Evolutionary conservation across 1,139 yeast species (phyloP).

Genomic region (Yamadazyma dendronema): DNA sequence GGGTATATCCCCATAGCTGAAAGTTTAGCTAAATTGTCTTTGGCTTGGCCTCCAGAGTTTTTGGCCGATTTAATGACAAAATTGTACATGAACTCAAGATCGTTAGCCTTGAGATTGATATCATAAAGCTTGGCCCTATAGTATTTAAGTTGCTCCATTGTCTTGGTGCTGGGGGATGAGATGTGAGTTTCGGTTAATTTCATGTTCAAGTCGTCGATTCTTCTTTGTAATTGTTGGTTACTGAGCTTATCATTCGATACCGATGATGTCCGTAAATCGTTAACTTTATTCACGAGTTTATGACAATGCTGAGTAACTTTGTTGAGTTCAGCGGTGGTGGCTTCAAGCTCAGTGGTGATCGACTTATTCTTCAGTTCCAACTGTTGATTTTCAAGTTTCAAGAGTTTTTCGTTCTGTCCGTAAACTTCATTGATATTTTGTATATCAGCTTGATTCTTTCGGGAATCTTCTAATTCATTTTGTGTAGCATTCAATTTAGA

Average conservation of each 20-base stretch:
- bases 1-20: conserved; percentile 53
- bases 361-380: conserved; percentile 22
- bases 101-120: conserved; percentile 39
- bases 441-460: conserved; percentile 9
- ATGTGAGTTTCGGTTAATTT: conserved; percentile 9
- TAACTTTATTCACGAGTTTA: conserved; percentile 29
- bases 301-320: conserved; percentile 29
- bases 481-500: conserved; percentile 12
- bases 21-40: conserved; percentile 42
- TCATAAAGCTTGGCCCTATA: conserved; percentile 40
- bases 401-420: conserved; percentile 18
- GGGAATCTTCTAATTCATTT: conserved; percentile 4
- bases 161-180: conserved; percentile 10
- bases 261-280: conserved; percentile 16
- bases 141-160: conserved; percentile 27
- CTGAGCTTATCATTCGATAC: conserved; percentile 6
- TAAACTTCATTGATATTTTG: conserved; percentile 12
- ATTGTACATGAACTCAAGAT: conserved; percentile 51
- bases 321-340: conserved; percentile 24
- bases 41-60: conserved; percentile 38
- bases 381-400: conserved; percentile 20
- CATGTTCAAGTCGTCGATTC: conserved; percentile 13
- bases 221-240: conserved; percentile 7
- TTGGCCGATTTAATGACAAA: conserved; percentile 48
- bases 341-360: conserved; percentile 24